Percentiles rank a stretch among this genome's conserved stretches.
Evolutionary conservation across 345 rosid genomes (phyloP).

Genomic region (Euphorbia tirucalli): DNA sequence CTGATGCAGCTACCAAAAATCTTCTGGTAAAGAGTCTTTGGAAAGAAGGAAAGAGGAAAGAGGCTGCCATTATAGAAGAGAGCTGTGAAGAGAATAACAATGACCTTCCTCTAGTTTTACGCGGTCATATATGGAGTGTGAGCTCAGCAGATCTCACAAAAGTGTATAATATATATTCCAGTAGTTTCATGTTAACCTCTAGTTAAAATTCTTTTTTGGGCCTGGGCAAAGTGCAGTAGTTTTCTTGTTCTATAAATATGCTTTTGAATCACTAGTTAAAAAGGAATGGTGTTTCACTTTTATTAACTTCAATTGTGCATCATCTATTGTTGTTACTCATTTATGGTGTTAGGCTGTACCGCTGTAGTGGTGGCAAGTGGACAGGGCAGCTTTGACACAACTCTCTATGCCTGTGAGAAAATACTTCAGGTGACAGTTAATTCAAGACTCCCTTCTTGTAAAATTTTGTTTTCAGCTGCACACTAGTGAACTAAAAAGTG

Average conservation of each 20-base stretch:
- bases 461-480: background rate
- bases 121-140: constrained; percentile 78
- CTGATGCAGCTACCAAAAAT: constrained; percentile 64
- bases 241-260: background rate
- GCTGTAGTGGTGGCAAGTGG: too few species aligned
- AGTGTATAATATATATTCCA: constrained; percentile 56
- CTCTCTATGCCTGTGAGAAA: too few species aligned
- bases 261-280: background rate
- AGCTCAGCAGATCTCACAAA: constrained; percentile 57
- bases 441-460: too few species aligned
- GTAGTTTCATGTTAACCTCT: constrained; percentile 30
- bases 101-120: constrained; percentile 45
- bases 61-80: constrained; percentile 78
- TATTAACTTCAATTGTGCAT: background rate
- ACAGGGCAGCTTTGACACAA: too few species aligned
- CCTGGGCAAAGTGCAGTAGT: background rate
- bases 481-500: constrained; percentile 1
- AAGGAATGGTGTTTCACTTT: background rate
- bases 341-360: too few species aligned
- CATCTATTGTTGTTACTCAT: background rate
- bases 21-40: constrained; percentile 83
- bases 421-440: too few species aligned
- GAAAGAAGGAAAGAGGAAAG: constrained; percentile 89
- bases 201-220: constrained; percentile 14
- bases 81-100: constrained; percentile 15